Conservation (phyloP, 2,329 filamentous ascomycete genomes). For the Cladosporium oxysporum region DNA sequence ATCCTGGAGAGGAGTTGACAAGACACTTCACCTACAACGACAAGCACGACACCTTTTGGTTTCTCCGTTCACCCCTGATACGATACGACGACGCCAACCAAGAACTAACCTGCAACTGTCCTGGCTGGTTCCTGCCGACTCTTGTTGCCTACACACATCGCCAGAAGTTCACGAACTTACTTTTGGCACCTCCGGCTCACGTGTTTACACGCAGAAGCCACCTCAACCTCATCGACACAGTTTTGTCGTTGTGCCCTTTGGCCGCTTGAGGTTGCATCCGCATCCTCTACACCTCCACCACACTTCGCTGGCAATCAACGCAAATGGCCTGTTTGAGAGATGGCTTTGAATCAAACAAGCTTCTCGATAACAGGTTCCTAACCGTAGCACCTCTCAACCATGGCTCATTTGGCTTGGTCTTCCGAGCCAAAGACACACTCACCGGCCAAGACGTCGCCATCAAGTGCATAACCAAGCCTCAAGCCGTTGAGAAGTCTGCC, state of each 20-base stretch:
- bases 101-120: slow-evolving; percentile 8
- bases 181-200: slow-evolving; percentile 18
- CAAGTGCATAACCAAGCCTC: slow-evolving; percentile 90
- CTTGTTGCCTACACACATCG: slow-evolving; percentile 4
- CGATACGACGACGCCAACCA: slow-evolving; percentile 18
- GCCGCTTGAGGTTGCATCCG: slow-evolving; percentile 19
- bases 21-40: slow-evolving; percentile 8
- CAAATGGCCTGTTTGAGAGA: slow-evolving; percentile 84
- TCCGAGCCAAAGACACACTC: slow-evolving; percentile 78
- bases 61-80: slow-evolving; percentile 10
- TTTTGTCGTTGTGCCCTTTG: background rate
- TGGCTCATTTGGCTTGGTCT: slow-evolving; percentile 98
- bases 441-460: slow-evolving; percentile 84
- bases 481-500: slow-evolving; percentile 52
- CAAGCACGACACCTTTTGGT: slow-evolving; percentile 13
- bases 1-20: slow-evolving; percentile 15
- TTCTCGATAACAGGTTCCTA: slow-evolving; percentile 79
- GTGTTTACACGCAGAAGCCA: slow-evolving; percentile 12
- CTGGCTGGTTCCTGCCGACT: slow-evolving; percentile 17
- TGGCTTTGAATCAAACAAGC: slow-evolving; percentile 73
- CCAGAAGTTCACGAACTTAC: slow-evolving; percentile 23
- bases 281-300: slow-evolving; percentile 20
- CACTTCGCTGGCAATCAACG: slow-evolving; percentile 6
- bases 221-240: slow-evolving; percentile 3
- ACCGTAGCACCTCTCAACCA: slow-evolving; percentile 95